phyloP scores from a whole-genome alignment of 1,284 basidiomycete species.

The Papiliotrema fonsecae region DNA sequence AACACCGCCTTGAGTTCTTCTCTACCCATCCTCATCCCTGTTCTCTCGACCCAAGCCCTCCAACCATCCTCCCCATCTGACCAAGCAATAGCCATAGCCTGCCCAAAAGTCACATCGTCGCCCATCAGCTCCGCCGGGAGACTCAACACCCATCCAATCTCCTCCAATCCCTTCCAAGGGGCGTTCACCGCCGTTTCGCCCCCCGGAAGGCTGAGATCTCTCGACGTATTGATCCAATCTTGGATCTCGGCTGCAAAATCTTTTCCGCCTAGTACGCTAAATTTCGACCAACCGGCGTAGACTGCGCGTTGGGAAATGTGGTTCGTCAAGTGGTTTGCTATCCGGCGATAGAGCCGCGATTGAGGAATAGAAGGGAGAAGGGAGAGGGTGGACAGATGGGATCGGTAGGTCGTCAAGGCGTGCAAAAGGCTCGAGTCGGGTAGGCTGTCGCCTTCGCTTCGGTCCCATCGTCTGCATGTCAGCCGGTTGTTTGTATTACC shows the following conservation, averaged over 20 bases:
- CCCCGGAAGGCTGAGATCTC: constrained; percentile 51
- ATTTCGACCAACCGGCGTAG: constrained; percentile 62
- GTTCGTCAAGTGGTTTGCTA: constrained; percentile 61
- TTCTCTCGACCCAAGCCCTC: constrained; percentile 57
- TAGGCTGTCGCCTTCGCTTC: constrained; percentile 14
- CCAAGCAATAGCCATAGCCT: constrained; percentile 68
- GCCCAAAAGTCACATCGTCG: constrained; percentile 63
- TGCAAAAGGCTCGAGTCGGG: constrained; percentile 59
- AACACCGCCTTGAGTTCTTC: constrained; percentile 38
- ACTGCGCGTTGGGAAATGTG: constrained; percentile 78
- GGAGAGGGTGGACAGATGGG: constrained; percentile 63
- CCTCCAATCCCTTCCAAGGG: constrained; percentile 67
- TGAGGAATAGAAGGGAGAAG: constrained; percentile 57
- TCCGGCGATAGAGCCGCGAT: constrained; percentile 63
- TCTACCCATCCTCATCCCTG: constrained; percentile 23
- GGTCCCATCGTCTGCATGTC: constrained; percentile 44
- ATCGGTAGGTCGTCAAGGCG: constrained; percentile 66
- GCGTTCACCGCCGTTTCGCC: constrained; percentile 53
- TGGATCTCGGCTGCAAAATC: constrained; percentile 63
- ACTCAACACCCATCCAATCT: constrained; percentile 62
- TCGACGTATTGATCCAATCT: constrained; percentile 57
- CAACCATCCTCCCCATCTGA: constrained; percentile 69
- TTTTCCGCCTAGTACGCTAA: constrained; percentile 56
- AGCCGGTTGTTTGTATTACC: constrained; percentile 4
- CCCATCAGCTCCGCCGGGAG: constrained; percentile 50